These are phyloP conservation scores for Mollisia scopiformis DNA, from an alignment of 2,329 filamentous ascomycete species.

Conservation along the genomic window DNA sequence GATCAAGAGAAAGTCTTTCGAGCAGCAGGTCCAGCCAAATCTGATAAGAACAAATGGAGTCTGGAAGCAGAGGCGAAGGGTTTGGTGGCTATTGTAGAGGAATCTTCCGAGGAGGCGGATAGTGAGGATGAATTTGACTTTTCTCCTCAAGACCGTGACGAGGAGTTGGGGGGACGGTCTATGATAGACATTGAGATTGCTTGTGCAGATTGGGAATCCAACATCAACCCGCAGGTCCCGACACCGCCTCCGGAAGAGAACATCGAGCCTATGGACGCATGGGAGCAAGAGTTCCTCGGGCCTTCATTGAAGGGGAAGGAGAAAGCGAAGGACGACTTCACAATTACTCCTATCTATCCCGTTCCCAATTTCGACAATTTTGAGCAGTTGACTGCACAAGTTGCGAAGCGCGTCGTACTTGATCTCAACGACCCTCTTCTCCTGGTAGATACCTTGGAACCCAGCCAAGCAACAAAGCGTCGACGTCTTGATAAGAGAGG, in stretches of 20 bases:
- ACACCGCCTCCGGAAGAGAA: constrained; percentile 36
- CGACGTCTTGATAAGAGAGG: constrained; percentile 37
- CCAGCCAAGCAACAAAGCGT: constrained; percentile 64
- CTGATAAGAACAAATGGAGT: constrained; percentile 57
- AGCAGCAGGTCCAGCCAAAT: constrained; percentile 63
- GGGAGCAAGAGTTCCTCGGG: constrained; percentile 60
- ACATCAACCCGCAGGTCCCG: constrained; percentile 48
- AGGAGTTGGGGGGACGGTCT: constrained; percentile 73
- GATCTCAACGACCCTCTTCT: constrained; percentile 89
- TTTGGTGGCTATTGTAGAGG: constrained; percentile 47
- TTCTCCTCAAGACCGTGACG: constrained; percentile 53
- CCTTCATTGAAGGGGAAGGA: constrained; percentile 68
- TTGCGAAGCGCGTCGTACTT: constrained; percentile 78
- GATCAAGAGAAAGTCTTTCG: constrained; percentile 89
- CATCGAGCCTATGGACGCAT: constrained; percentile 58
- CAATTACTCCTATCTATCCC: constrained; percentile 59
- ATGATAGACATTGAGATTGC: constrained; percentile 82
- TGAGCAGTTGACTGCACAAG: constrained; percentile 69
- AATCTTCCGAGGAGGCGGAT: constrained; percentile 40
- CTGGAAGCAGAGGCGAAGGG: constrained; percentile 54
- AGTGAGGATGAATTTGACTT: constrained; percentile 54
- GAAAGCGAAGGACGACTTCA: constrained; percentile 60
- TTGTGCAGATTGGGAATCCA: constrained; percentile 82
- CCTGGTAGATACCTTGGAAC: constrained; percentile 77
- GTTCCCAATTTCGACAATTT: constrained; percentile 82